Conservation (phyloP, 495 filamentous ascomycete genomes). For the Penicillium arizonense region DNA sequence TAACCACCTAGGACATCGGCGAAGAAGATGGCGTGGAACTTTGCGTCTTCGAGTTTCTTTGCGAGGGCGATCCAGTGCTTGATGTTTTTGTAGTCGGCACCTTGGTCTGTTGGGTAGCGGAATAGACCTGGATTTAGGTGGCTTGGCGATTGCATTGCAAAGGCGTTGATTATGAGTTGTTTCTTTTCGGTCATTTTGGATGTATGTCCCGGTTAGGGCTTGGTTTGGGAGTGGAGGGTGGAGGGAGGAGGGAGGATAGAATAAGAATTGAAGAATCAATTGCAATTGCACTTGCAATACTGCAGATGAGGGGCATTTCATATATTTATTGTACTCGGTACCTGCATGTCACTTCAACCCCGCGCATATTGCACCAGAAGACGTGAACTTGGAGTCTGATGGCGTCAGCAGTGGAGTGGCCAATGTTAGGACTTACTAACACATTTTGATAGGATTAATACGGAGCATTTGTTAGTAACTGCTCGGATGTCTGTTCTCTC, state of each 20-base stretch:
- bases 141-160: constrained; percentile 49
- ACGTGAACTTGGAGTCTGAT: constrained; percentile 30
- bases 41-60: constrained; percentile 45
- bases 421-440: background rate
- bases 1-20: constrained; percentile 56
- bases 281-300: background rate
- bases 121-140: constrained; percentile 52
- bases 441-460: too few relatives aligned
- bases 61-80: constrained; percentile 46
- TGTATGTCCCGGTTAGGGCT: background rate
- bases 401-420: constrained; percentile 21
- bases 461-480: too few relatives aligned
- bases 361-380: constrained; percentile 14
- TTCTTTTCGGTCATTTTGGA: constrained; percentile 35
- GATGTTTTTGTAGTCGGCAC: constrained; percentile 46
- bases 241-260: background rate
- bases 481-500: too few relatives aligned
- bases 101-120: constrained; percentile 47
- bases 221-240: background rate
- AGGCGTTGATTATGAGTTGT: constrained; percentile 57
- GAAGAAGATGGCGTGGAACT: constrained; percentile 58
- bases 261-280: background rate
- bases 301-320: background rate
- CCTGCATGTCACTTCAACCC: constrained; percentile 10
- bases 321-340: constrained; percentile 6